Conservation (phyloP, 768 basidiomycete genomes). For the Collybia sp. region DNA sequence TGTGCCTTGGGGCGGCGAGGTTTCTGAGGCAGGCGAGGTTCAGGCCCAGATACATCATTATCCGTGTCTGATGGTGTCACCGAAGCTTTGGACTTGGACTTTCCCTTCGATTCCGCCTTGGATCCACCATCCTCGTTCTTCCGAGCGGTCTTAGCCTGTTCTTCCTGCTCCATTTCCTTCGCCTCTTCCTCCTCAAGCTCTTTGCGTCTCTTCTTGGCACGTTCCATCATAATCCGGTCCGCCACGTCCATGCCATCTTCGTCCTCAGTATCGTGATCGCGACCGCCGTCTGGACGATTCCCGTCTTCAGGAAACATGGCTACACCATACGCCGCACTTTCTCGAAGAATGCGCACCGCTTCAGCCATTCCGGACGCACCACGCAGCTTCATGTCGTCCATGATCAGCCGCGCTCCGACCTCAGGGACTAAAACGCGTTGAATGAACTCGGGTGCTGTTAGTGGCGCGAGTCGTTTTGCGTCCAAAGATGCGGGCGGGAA, state of each 20-base stretch:
- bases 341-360: conserved; percentile 60
- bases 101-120: conserved; percentile 10
- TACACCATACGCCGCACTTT: conserved; percentile 80
- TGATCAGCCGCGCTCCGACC: conserved; percentile 76
- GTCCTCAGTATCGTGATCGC: conserved; percentile 13
- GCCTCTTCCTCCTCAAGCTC: conserved; percentile 42
- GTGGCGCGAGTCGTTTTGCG: conserved; percentile 50
- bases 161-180: conserved; percentile 21
- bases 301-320: conserved; percentile 77
- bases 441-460: conserved; percentile 73
- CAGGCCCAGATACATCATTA: too few relatives aligned
- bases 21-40: too few relatives aligned
- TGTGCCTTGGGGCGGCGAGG: too few relatives aligned
- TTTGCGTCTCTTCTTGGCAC: conserved; percentile 45
- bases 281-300: conserved; percentile 17
- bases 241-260: conserved; percentile 36
- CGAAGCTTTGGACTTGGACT: conserved; percentile 4
- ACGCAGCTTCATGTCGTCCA: conserved; percentile 57
- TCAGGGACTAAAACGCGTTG: conserved; percentile 89
- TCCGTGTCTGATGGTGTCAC: conserved; percentile 2
- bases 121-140: conserved; percentile 10
- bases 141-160: conserved; percentile 8
- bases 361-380: conserved; percentile 29
- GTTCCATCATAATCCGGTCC: conserved; percentile 49
- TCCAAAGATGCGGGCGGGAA: conserved; percentile 64